Percentiles rank a stretch among this genome's conserved stretches.
phyloP scores from a whole-genome alignment of 202 grass and related monocot species.

The Schoenoplectus tabernaemontani region DNA sequence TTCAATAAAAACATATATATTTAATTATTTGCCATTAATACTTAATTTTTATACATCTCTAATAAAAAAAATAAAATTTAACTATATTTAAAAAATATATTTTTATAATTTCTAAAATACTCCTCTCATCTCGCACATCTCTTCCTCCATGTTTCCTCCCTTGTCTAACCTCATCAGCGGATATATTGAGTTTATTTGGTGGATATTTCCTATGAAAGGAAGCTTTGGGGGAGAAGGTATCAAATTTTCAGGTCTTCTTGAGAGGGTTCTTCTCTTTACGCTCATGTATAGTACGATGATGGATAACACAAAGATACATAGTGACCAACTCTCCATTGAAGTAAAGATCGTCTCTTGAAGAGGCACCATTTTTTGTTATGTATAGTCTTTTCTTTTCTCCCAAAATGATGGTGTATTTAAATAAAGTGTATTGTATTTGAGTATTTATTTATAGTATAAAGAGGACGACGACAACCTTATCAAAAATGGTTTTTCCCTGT shows the following conservation, averaged over 20 bases:
- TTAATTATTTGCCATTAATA: too few relatives aligned
- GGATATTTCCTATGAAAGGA: slow-evolving; percentile 44
- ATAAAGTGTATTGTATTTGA: background rate
- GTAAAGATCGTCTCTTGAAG: background rate
- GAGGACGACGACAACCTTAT: background rate
- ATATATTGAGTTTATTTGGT: slow-evolving; percentile 30
- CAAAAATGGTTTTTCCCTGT: background rate
- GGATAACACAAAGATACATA: background rate
- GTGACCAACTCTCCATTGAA: background rate
- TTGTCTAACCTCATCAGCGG: too few relatives aligned
- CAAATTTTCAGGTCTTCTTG: background rate
- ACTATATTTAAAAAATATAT: too few relatives aligned
- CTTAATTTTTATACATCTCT: too few relatives aligned
- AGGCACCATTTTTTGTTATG: background rate
- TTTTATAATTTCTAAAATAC: too few relatives aligned
- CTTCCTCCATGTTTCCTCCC: too few relatives aligned
- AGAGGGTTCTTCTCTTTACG: background rate
- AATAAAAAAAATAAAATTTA: too few relatives aligned
- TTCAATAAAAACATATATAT: too few relatives aligned
- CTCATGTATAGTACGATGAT: background rate
- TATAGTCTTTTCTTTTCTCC: background rate
- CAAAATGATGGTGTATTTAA: background rate
- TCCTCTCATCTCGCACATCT: too few relatives aligned
- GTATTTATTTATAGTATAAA: background rate
- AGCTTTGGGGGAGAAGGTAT: slow-evolving; percentile 5